phyloP scores from a whole-genome alignment of 768 basidiomycete species.

The Lactarius indigo region DNA sequence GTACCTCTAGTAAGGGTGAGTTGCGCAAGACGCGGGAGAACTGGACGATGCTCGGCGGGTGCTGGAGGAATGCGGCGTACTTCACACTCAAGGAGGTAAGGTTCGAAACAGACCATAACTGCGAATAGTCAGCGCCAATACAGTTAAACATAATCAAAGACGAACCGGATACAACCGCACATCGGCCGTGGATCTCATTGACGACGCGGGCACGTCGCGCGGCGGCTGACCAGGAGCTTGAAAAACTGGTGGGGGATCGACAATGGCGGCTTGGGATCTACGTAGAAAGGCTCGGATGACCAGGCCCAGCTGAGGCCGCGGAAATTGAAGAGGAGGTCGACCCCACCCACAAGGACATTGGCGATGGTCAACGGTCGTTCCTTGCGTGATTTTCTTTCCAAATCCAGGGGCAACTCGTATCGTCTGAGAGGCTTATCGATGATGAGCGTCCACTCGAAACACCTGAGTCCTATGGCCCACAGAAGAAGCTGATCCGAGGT shows the following conservation, averaged over 20 bases:
- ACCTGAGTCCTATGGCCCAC: slow-evolving; percentile 9
- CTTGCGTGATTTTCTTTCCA: no score
- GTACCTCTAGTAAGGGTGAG: slow-evolving; percentile 10
- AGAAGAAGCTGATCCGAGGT: neutral
- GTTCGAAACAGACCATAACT: slow-evolving; percentile 14
- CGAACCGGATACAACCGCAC: neutral
- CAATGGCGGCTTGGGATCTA: no score
- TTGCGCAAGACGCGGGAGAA: slow-evolving; percentile 4
- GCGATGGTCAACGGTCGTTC: no score
- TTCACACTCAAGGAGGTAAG: slow-evolving; percentile 10
- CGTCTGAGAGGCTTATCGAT: slow-evolving; percentile 8
- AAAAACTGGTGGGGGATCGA: no score
- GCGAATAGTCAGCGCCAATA: neutral
- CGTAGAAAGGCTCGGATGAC: no score
- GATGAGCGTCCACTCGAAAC: slow-evolving; percentile 21
- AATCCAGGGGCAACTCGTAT: no score
- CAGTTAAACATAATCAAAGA: neutral
- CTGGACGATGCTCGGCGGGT: slow-evolving; percentile 4
- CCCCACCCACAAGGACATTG: no score
- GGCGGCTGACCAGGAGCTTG: no score
- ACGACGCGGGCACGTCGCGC: no score
- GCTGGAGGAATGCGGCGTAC: slow-evolving; percentile 4
- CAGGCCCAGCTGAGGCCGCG: no score
- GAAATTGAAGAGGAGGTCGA: no score
- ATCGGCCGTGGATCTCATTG: no score